Conservation (phyloP, 1,139 yeast species). For the Taphrina betulina region DNA sequence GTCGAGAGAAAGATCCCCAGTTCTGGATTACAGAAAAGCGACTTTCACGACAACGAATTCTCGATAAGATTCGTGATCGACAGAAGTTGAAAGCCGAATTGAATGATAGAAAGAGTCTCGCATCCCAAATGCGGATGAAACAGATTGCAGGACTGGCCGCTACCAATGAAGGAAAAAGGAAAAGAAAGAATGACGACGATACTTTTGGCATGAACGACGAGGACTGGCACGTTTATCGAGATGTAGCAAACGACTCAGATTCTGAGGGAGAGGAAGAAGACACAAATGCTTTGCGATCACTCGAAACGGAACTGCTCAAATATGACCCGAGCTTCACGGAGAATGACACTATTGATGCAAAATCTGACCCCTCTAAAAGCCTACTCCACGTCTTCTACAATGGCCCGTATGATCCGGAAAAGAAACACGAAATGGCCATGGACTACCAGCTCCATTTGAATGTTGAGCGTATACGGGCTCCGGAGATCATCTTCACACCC, state of each 20-base stretch:
- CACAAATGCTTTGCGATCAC: slow-evolving; percentile 56
- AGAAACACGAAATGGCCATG: slow-evolving; percentile 51
- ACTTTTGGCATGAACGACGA: slow-evolving; percentile 95
- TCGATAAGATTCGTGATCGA: slow-evolving; percentile 41
- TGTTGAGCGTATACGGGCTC: slow-evolving; percentile 85
- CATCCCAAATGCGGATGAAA: slow-evolving; percentile 91
- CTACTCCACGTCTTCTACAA: slow-evolving; percentile 77
- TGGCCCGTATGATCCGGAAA: slow-evolving; percentile 65
- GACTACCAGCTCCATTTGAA: slow-evolving; percentile 88
- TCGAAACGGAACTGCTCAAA: slow-evolving; percentile 74
- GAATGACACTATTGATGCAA: slow-evolving; percentile 72
- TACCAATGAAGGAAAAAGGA: slow-evolving; percentile 51
- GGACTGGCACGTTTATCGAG: slow-evolving; percentile 91
- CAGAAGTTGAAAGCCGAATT: slow-evolving; percentile 50
- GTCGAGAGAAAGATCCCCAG: slow-evolving; percentile 71
- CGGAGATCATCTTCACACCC: slow-evolving; percentile 89
- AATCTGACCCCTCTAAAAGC: slow-evolving; percentile 82
- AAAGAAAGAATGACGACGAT: slow-evolving; percentile 76
- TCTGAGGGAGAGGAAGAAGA: slow-evolving; percentile 73
- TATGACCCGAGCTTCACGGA: slow-evolving; percentile 84
- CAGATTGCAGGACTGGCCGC: slow-evolving; percentile 84
- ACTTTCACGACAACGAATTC: slow-evolving; percentile 56
- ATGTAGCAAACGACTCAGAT: slow-evolving; percentile 70
- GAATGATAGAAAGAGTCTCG: slow-evolving; percentile 83
- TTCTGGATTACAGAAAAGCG: slow-evolving; percentile 81